Base-by-base conservation (phyloP, 1,284 basidiomycete genomes). In the Pyrrhoderma lamaoense region DNA sequence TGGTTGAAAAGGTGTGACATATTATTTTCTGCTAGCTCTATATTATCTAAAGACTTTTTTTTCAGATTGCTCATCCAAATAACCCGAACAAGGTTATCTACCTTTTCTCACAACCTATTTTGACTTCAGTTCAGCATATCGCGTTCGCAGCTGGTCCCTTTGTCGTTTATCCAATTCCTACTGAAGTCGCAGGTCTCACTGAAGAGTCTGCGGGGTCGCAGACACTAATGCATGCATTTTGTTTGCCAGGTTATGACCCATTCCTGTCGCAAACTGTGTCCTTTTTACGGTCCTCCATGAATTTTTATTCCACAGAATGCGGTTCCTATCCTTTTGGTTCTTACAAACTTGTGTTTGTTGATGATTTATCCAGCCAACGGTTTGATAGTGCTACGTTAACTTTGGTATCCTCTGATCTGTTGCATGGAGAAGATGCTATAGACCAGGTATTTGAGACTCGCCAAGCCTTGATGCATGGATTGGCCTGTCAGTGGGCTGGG, bases 311-410 rank as follows among this genome's bases (percentile, higher is more conserved):
- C 16, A 84, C 86, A 19, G 93, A 97, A 64, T 96, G 88, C 61
- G 95, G 94, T 25, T 95, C 93, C 2, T 99, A 97, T 65, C 96
- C 96, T 0, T 99, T 94, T 65, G 82, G 86, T 19, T 95, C 94
- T 38, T 93, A 90, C 77, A 97, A 97, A 64, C 66, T 96, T 54
- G 89, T 95, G n/a, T 96, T 97, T 61, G 90, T 99, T 52, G 90
- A 97, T 53, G 87, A 94, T 57, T 74, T 94, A 56, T 80, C 88
- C 1, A 72, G 76, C 8, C 82, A 84, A 57, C 81, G 89, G 49
- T 88, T 90, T 57, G 90, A 93, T 57, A 82, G 86, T 37, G 87
- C 93, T 4, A 92, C 91, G 1, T 67, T 99, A 53, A 84, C 90
- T 3, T 71, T 98, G 45, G 73, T 89, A 50, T 85, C 88, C 1